Conservation (phyloP, 306 rosid species). For the Rosa rugosa region DNA sequence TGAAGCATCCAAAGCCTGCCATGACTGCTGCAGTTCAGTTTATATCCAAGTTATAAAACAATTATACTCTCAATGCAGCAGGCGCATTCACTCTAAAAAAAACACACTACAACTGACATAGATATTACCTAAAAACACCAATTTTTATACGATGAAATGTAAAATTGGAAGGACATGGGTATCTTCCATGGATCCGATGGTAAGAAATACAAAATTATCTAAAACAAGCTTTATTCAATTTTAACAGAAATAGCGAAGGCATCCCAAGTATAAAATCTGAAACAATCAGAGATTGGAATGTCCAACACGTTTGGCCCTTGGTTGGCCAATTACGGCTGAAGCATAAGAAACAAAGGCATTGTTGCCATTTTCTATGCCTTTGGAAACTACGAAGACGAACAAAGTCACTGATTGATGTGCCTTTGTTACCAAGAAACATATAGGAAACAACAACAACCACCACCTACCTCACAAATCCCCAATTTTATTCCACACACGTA, state of each 20-base stretch:
- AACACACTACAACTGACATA: slow-evolving; percentile 28
- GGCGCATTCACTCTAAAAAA: no score
- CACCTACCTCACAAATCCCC: not conserved
- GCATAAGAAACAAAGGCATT: not conserved
- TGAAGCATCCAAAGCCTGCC: slow-evolving; percentile 58
- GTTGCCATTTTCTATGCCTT: slow-evolving; percentile 2
- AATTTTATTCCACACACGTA: not conserved
- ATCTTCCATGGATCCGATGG: not conserved
- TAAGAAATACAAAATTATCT: not conserved
- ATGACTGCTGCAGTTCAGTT: slow-evolving; percentile 37
- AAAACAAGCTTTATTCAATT: not conserved
- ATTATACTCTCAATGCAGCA: slow-evolving; percentile 4
- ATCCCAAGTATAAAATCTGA: not conserved
- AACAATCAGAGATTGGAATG: slow-evolving; percentile 6
- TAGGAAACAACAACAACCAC: slow-evolving; percentile 2
- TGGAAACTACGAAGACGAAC: slow-evolving; percentile 2
- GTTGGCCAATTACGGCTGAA: slow-evolving; percentile 1
- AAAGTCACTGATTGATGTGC: not conserved
- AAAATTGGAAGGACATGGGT: not conserved
- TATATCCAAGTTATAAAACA: slow-evolving; percentile 17
- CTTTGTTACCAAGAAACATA: not conserved
- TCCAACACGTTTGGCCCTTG: not conserved
- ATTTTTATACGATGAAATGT: not conserved
- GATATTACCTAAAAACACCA: not conserved
- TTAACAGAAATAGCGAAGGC: not conserved